Percentiles rank a stretch among this genome's conserved stretches.
Conservation (phyloP, 306 rosid genomes). For the Quercus agrifolia region DNA sequence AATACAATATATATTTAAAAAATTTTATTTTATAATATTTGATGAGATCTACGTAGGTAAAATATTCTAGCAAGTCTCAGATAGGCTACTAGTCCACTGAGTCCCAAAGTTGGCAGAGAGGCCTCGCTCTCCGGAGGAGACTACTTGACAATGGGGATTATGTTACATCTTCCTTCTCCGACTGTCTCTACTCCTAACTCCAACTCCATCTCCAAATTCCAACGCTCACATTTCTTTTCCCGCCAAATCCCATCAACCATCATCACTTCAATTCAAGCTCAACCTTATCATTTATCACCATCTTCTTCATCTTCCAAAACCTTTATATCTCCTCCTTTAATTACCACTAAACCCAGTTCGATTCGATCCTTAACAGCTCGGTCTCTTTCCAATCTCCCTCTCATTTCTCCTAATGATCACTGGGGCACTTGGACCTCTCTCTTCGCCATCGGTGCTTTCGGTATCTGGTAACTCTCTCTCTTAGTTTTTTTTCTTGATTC, state of each 20-base stretch:
- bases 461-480: conserved; percentile 52
- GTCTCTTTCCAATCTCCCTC: conserved; percentile 42
- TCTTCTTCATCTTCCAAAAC: conserved; percentile 1
- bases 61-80: no score
- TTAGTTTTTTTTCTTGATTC: background rate
- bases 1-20: no score
- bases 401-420: conserved; percentile 58
- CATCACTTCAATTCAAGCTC: background rate
- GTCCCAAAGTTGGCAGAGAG: no score
- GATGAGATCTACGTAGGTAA: no score
- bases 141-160: no score
- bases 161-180: background rate
- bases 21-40: no score
- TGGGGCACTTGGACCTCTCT: conserved; percentile 78
- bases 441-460: conserved; percentile 62
- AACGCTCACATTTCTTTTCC: conserved; percentile 12
- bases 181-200: background rate
- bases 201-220: background rate
- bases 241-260: conserved; percentile 10
- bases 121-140: no score
- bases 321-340: conserved; percentile 7
- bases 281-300: background rate
- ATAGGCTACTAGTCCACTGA: no score
- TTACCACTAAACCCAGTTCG: background rate
- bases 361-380: conserved; percentile 19